These are phyloP conservation scores for Amanita phalloides DNA, from an alignment of 768 basidiomycete genomes.

Conservation along the genomic window DNA sequence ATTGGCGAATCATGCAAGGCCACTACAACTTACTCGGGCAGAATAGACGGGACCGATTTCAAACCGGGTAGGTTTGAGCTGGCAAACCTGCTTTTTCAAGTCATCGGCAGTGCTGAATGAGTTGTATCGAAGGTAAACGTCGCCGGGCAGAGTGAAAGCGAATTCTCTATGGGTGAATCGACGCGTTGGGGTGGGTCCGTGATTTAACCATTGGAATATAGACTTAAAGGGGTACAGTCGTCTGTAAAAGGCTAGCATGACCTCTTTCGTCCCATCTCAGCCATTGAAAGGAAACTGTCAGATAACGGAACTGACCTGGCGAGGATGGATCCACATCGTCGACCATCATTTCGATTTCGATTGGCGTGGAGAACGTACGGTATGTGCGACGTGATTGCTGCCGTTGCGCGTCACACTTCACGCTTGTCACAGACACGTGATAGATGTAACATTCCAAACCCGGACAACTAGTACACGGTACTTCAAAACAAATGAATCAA, in stretches of 20 bases:
- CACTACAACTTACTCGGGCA: slow-evolving; percentile 50
- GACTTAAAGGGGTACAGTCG: slow-evolving; percentile 93
- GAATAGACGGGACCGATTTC: slow-evolving; percentile 96
- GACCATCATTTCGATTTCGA: background rate
- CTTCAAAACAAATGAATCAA: background rate
- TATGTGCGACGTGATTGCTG: background rate
- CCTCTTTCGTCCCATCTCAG: slow-evolving; percentile 18
- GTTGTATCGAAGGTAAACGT: slow-evolving; percentile 92
- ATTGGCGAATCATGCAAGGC: slow-evolving; percentile 1
- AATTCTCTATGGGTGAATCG: slow-evolving; percentile 94
- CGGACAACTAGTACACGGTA: background rate
- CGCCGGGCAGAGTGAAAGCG: slow-evolving; percentile 84
- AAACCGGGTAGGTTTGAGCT: slow-evolving; percentile 84
- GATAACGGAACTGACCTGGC: slow-evolving; percentile 10
- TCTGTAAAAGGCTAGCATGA: slow-evolving; percentile 66
- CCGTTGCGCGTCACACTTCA: background rate
- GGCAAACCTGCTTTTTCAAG: slow-evolving; percentile 80
- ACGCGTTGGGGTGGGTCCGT: slow-evolving; percentile 67
- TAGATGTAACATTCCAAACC: slow-evolving; percentile 3
- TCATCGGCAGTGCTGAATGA: slow-evolving; percentile 82
- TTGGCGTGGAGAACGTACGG: too few relatives aligned
- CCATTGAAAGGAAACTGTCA: background rate
- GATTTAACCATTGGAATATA: slow-evolving; percentile 91
- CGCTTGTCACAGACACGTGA: slow-evolving; percentile 1
- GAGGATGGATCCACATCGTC: slow-evolving; percentile 12